Percentiles rank a stretch among this genome's conserved stretches.
These are phyloP conservation scores for Lachnellula arida DNA, from an alignment of 2,329 filamentous ascomycete genomes.

Conservation along the genomic window DNA sequence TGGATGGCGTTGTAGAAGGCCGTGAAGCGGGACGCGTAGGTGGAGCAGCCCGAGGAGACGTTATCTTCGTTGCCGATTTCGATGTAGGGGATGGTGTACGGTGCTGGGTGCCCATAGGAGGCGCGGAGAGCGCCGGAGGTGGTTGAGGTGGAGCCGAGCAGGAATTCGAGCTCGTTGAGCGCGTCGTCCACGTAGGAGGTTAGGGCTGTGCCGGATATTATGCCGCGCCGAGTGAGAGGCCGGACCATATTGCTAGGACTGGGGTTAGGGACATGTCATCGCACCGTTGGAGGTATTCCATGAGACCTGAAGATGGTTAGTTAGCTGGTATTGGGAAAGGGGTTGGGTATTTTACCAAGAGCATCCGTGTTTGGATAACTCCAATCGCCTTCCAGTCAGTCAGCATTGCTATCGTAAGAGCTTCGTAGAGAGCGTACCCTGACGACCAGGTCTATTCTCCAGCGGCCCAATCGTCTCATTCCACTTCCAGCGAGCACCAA, in stretches of 20 bases:
- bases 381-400: constrained; percentile 33
- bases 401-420: not conserved
- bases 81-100: constrained; percentile 44
- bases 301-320: not conserved
- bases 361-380: constrained; percentile 40
- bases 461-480: constrained; percentile 38
- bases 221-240: constrained; percentile 37
- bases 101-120: constrained; percentile 43
- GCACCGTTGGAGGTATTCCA: constrained; percentile 34
- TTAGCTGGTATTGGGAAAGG: constrained; percentile 34
- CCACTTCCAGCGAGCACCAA: constrained; percentile 30
- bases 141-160: constrained; percentile 41
- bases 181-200: constrained; percentile 40
- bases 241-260: constrained; percentile 43
- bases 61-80: constrained; percentile 39
- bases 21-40: constrained; percentile 39
- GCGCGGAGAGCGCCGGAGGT: constrained; percentile 41
- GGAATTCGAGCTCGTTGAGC: constrained; percentile 47
- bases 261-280: constrained; percentile 42
- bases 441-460: constrained; percentile 29
- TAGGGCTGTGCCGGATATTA: constrained; percentile 37
- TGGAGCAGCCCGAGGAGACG: constrained; percentile 29
- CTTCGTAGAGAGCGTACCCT: constrained; percentile 21
- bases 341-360: constrained; percentile 41
- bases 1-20: constrained; percentile 44